Conservation (phyloP, 2,329 filamentous ascomycete genomes). For the Myotisia sp. region DNA sequence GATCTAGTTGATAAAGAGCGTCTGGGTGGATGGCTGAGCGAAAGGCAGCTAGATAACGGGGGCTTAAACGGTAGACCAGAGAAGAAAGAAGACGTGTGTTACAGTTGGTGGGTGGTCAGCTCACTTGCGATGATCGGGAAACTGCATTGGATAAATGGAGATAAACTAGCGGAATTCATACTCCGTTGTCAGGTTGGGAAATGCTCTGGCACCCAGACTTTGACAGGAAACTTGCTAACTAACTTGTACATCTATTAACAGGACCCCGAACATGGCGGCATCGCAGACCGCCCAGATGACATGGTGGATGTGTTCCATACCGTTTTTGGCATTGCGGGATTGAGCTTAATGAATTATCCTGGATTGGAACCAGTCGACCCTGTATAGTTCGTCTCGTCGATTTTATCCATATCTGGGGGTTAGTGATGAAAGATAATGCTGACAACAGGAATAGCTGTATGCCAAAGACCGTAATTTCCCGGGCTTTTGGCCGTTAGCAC, state of each 20-base stretch:
- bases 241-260: constrained; percentile 14
- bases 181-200: constrained; percentile 57
- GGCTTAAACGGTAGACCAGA: constrained; percentile 89
- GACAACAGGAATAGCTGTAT: constrained; percentile 42
- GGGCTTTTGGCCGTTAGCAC: constrained; percentile 38
- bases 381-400: constrained; percentile 49
- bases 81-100: constrained; percentile 93
- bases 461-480: constrained; percentile 52
- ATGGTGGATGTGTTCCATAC: constrained; percentile 98
- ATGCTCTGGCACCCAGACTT: not conserved
- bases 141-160: constrained; percentile 82
- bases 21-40: constrained; percentile 79
- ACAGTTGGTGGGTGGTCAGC: constrained; percentile 96
- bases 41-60: constrained; percentile 73
- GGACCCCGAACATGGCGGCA: constrained; percentile 67
- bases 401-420: constrained; percentile 4
- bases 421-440: no score
- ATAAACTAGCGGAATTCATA: constrained; percentile 68
- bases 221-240: not conserved
- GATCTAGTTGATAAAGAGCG: constrained; percentile 72
- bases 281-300: constrained; percentile 80
- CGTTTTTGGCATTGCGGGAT: constrained; percentile 69
- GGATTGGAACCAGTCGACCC: constrained; percentile 72
- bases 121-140: constrained; percentile 79
- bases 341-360: constrained; percentile 68